Base-by-base conservation (phyloP, 139 green algal species). In the Nannochloris sp. region DNA sequence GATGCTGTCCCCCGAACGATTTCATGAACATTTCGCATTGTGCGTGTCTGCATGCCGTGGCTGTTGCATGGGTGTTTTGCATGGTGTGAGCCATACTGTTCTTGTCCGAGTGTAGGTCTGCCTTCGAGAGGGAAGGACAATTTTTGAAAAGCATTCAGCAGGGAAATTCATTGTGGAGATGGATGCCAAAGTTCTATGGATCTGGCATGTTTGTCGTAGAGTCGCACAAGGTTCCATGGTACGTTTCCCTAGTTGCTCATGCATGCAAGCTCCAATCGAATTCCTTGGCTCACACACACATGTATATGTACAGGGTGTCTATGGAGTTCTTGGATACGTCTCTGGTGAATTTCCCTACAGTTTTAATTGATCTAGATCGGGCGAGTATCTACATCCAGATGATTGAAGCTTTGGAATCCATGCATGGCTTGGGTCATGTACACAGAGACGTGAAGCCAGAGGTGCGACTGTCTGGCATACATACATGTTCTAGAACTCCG, bases 361-460 rank as follows among this genome's bases (percentile, higher is more conserved):
- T 12, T 40, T 40, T 8, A 40, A 40, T 8, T 12, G 11, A 40
- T 40, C 33, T 40, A 8, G 33, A 40, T 40, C 33, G 33, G 3
- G 33, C 8, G 11, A 40, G 11, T 1, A 40, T 40, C 8, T 40
- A 40, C 5, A 8, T 40, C 33, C 33, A 53, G 16, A 53, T 53
- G 46, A 53, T 80, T 25, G 11, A 63, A 23, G 71, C 74, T 16
- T 43, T 81, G 36, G 51, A 81, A 68, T 48, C 56, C 23, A 49
- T 79, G 43, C 59, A 79, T 45, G 17, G 25, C n/a, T 36, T 71
- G 28, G 73, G 37, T 40, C 68, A 36, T 9, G 31, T 81, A 1
- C 75, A 81, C 57, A 55, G 63, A 12, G 75, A 81, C 37, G 23
- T 81, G 20, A 81, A 81, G 63, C 75, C 71, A 25, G 75, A 64